These are phyloP conservation scores for Fusarium clavum DNA, from an alignment of 2,329 filamentous ascomycete genomes.

Conservation along the genomic window DNA sequence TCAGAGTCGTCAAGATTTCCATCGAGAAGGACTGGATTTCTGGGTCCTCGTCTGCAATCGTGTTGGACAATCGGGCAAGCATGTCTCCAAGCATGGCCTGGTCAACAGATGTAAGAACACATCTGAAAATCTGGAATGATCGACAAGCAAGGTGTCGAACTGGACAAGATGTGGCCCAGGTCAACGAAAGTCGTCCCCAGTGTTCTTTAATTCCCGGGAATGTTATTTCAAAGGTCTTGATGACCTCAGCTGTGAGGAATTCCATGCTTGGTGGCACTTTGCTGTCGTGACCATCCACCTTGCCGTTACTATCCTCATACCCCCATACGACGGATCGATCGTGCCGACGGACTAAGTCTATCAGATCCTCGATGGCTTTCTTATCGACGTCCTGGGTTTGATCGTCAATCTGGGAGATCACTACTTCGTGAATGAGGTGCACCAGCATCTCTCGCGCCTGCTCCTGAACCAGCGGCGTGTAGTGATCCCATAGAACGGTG, in stretches of 20 bases:
- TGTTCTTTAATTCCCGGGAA: slow-evolving; percentile 90
- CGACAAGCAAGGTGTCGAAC: slow-evolving; percentile 95
- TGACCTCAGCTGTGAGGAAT: slow-evolving; percentile 81
- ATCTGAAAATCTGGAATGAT: slow-evolving; percentile 97
- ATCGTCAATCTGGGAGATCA: slow-evolving; percentile 82
- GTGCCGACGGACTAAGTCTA: slow-evolving; percentile 86
- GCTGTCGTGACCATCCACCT: slow-evolving; percentile 75
- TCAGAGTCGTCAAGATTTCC: slow-evolving; percentile 95
- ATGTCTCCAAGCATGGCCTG: slow-evolving; percentile 97
- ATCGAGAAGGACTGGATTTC: slow-evolving; percentile 98
- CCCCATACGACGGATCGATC: slow-evolving; percentile 89
- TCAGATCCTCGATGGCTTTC: slow-evolving; percentile 84
- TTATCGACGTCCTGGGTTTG: slow-evolving; percentile 71
- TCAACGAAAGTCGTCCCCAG: slow-evolving; percentile 90
- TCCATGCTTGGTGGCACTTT: slow-evolving; percentile 92
- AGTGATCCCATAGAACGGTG: slow-evolving; percentile 96
- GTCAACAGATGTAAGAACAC: slow-evolving; percentile 89
- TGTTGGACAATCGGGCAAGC: slow-evolving; percentile 94
- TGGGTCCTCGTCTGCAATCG: slow-evolving; percentile 91
- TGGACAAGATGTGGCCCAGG: slow-evolving; percentile 96
- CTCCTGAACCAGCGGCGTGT: slow-evolving; percentile 93
- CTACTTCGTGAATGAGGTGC: slow-evolving; percentile 94
- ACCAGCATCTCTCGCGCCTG: slow-evolving; percentile 98
- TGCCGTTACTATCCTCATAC: slow-evolving; percentile 92
- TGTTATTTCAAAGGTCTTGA: slow-evolving; percentile 85